These are phyloP conservation scores for Botryotinia convoluta DNA, from an alignment of 2,329 filamentous ascomycete species.

Conservation along the genomic window DNA sequence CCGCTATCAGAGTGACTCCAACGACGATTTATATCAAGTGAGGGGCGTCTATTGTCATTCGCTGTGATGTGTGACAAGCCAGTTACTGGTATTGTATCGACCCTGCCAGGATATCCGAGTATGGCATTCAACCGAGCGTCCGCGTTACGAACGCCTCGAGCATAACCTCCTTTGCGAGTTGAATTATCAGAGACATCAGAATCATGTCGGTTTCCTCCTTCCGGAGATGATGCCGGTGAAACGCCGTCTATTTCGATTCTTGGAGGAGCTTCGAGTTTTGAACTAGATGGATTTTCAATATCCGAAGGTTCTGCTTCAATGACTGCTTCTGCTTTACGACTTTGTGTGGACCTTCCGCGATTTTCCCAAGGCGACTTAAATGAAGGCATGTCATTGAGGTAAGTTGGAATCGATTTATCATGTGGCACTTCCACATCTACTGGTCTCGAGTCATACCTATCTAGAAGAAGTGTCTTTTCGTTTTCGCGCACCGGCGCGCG, in stretches of 20 bases:
- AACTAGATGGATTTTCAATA: slow-evolving; percentile 42
- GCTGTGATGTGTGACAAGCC: slow-evolving; percentile 44
- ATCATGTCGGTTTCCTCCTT: slow-evolving; percentile 24
- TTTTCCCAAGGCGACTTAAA: slow-evolving; percentile 49
- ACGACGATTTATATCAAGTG: slow-evolving; percentile 39
- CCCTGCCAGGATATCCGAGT: slow-evolving; percentile 36
- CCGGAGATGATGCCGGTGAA: slow-evolving; percentile 37
- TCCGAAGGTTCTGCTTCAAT: slow-evolving; percentile 37
- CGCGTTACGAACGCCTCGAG: slow-evolving; percentile 28
- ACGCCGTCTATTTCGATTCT: slow-evolving; percentile 46
- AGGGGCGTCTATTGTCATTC: slow-evolving; percentile 27
- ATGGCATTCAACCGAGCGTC: slow-evolving; percentile 39
- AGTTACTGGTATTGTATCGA: slow-evolving; percentile 44
- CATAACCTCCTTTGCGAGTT: slow-evolving; percentile 28
- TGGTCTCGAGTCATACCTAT: slow-evolving; percentile 21
- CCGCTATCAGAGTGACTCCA: slow-evolving; percentile 53
- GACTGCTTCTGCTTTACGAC: slow-evolving; percentile 31
- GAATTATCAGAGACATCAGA: slow-evolving; percentile 36
- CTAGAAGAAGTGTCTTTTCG: slow-evolving; percentile 35
- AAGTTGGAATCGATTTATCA: slow-evolving; percentile 28
- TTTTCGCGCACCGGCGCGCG: slow-evolving; percentile 40
- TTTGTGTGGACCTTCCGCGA: slow-evolving; percentile 36
- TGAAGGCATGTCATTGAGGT: slow-evolving; percentile 42
- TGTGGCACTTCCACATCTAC: slow-evolving; percentile 17
- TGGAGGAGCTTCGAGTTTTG: slow-evolving; percentile 49